A percentile compares a stretch with the other conserved stretches of the same genome.
These are phyloP conservation scores for Aspergillus cavernicola DNA, from an alignment of 495 filamentous ascomycete species.

Conservation along the genomic window DNA sequence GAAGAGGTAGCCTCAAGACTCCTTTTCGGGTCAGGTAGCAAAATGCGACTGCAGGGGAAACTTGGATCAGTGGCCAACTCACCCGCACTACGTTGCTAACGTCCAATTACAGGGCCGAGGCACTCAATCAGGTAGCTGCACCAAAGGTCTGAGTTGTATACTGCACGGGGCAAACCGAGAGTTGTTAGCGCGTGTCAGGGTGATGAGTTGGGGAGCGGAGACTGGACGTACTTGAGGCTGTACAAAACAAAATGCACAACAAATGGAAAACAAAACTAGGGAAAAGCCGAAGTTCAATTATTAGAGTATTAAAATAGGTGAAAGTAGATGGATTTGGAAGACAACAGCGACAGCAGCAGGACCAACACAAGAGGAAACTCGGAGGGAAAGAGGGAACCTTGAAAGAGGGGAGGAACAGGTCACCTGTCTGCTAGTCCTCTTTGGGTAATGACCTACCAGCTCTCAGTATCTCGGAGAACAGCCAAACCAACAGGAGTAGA, in stretches of 20 bases:
- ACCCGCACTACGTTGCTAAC: constrained; percentile 9
- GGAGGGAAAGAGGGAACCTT: neutral
- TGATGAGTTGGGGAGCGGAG: constrained; percentile 3
- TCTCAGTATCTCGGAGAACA: neutral
- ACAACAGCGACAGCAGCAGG: constrained; percentile 9
- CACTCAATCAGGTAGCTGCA: constrained; percentile 3
- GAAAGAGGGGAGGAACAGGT: constrained; percentile 9
- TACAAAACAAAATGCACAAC: neutral
- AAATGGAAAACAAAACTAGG: neutral
- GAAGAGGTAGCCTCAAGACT: neutral
- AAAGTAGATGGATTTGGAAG: neutral
- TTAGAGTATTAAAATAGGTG: neutral
- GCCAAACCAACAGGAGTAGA: neutral
- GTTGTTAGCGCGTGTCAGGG: constrained; percentile 3
- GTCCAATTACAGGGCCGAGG: constrained; percentile 8
- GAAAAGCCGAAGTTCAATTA: neutral
- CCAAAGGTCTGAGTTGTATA: neutral
- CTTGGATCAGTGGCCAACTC: constrained; percentile 6
- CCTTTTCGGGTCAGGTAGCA: constrained; percentile 4
- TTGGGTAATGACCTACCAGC: constrained; percentile 4
- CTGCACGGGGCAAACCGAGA: constrained; percentile 3
- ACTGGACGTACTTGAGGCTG: constrained; percentile 6
- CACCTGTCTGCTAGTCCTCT: constrained; percentile 10
- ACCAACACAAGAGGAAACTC: constrained; percentile 7
- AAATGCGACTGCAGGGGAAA: constrained; percentile 3